Conservation (phyloP, 768 basidiomycete species). For the Gymnopilus dilepis region DNA sequence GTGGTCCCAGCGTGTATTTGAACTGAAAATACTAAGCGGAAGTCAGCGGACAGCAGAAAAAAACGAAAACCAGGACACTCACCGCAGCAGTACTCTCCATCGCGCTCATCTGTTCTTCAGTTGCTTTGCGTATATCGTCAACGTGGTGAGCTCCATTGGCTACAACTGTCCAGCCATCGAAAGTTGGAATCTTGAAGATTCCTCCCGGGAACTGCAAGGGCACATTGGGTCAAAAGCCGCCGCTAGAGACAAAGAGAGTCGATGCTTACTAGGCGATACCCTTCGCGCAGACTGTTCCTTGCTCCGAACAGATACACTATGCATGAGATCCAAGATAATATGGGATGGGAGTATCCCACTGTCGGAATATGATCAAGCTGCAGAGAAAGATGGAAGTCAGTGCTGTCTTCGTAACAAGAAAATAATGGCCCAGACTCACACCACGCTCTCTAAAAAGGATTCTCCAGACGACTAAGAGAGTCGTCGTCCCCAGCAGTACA, state of each 20-base stretch:
- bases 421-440: background rate
- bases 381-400: background rate
- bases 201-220: slow-evolving; percentile 26
- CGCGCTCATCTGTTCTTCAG: slow-evolving; percentile 51
- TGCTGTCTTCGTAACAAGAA: background rate
- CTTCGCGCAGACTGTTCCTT: slow-evolving; percentile 35
- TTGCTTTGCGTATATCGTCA: slow-evolving; percentile 50
- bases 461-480: background rate
- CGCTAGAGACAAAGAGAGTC: background rate
- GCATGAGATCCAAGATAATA: slow-evolving; percentile 38
- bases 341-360: slow-evolving; percentile 37
- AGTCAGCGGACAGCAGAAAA: background rate
- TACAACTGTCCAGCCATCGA: slow-evolving; percentile 52
- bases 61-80: slow-evolving; percentile 9
- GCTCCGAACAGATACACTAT: slow-evolving; percentile 30
- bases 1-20: slow-evolving; percentile 39
- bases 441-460: slow-evolving; percentile 8
- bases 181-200: slow-evolving; percentile 47
- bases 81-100: slow-evolving; percentile 37
- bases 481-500: too few species aligned
- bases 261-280: slow-evolving; percentile 34
- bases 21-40: slow-evolving; percentile 33
- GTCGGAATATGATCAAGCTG: slow-evolving; percentile 39
- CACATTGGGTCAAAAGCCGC: background rate
- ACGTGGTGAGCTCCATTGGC: slow-evolving; percentile 43